These are phyloP conservation scores for Colletotrichum sidae DNA, from an alignment of 2,329 filamentous ascomycete genomes.

Conservation along the genomic window DNA sequence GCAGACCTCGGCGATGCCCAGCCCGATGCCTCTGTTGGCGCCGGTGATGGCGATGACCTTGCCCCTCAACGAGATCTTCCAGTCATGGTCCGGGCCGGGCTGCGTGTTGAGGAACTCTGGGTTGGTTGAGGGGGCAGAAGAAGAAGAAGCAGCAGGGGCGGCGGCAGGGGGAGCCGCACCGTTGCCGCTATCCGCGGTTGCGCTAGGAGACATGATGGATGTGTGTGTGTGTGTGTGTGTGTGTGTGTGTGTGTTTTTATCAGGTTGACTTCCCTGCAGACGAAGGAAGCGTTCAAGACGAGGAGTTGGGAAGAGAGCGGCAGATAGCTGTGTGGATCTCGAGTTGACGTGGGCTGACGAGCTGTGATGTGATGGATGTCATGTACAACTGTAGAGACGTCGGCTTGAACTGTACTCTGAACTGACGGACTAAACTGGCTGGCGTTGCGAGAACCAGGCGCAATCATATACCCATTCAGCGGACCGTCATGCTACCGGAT, in stretches of 20 bases:
- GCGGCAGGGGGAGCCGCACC: not conserved
- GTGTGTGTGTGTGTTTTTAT: not conserved
- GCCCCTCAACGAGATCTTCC: slow-evolving; percentile 47
- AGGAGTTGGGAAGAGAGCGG: not conserved
- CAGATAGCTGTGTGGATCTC: not conserved
- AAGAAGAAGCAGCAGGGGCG: not conserved
- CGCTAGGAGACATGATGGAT: slow-evolving; percentile 26
- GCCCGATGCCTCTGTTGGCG: slow-evolving; percentile 57
- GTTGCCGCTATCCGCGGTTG: slow-evolving; percentile 18
- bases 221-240: not conserved
- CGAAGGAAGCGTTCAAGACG: no score
- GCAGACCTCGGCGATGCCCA: slow-evolving; percentile 58
- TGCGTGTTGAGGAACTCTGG: slow-evolving; percentile 45
- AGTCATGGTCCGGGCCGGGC: slow-evolving; percentile 49
- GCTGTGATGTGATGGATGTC: not conserved
- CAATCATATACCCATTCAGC: slow-evolving; percentile 16
- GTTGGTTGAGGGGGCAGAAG: not conserved
- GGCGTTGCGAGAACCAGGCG: not conserved
- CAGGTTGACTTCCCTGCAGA: not conserved
- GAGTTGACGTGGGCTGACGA: not conserved
- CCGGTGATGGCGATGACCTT: slow-evolving; percentile 56
- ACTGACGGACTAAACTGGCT: not conserved
- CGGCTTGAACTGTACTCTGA: not conserved
- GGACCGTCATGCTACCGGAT: not conserved
- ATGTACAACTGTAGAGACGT: no score